Conservation (phyloP, 192 early-diverging fungal species). For the Mortierella antarctica region DNA sequence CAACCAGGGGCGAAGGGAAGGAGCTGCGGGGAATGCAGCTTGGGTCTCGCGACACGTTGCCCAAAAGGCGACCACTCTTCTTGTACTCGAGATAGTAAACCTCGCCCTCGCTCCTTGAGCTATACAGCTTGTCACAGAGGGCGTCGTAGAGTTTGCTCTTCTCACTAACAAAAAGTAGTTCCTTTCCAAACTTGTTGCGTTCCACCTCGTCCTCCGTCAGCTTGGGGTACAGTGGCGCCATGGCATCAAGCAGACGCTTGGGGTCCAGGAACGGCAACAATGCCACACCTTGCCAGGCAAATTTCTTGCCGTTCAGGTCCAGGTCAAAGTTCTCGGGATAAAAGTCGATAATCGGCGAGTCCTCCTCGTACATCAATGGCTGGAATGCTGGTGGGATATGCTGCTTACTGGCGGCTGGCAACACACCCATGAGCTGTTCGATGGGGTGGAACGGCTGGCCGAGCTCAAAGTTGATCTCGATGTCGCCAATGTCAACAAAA, state of each 20-base stretch:
- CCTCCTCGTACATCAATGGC: constrained; percentile 82
- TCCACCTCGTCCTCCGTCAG: constrained; percentile 77
- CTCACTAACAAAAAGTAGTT: constrained; percentile 68
- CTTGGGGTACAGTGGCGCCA: constrained; percentile 70
- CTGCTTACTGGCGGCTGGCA: constrained; percentile 81
- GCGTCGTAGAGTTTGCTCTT: constrained; percentile 71
- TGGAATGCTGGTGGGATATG: constrained; percentile 76
- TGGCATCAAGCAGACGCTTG: constrained; percentile 76
- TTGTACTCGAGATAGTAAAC: constrained; percentile 60
- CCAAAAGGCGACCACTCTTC: constrained; percentile 68
- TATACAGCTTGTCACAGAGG: constrained; percentile 62
- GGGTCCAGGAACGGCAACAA: constrained; percentile 97
- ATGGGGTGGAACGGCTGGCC: constrained; percentile 90
- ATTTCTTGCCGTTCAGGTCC: constrained; percentile 89
- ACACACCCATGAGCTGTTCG: constrained; percentile 97
- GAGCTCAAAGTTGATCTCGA: constrained; percentile 84
- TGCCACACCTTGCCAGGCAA: constrained; percentile 92
- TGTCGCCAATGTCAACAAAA: constrained; percentile 77
- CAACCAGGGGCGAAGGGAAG: constrained; percentile 65
- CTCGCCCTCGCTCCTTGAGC: constrained; percentile 55
- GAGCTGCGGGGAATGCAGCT: constrained; percentile 71
- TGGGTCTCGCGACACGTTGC: constrained; percentile 66
- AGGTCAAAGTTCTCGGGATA: constrained; percentile 92
- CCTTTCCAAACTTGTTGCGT: constrained; percentile 79
- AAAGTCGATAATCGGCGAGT: constrained; percentile 94